Conservation (phyloP, 2,329 filamentous ascomycete genomes). For the Calonectria crousiana region DNA sequence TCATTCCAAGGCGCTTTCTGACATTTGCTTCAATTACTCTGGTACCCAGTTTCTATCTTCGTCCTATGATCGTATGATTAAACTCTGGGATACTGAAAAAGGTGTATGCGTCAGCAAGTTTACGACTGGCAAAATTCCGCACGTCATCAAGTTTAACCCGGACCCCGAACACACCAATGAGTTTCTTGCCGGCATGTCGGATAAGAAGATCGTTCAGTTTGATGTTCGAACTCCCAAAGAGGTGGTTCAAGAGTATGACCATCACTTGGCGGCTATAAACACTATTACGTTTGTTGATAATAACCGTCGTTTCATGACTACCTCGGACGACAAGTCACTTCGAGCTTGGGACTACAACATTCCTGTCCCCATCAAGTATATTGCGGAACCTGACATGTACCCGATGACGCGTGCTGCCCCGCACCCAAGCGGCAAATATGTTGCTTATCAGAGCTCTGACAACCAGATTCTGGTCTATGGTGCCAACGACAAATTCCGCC, state of each 20-base stretch:
- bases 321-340: slow-evolving; percentile 95
- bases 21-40: slow-evolving; percentile 85
- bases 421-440: slow-evolving; percentile 93
- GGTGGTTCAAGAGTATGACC: slow-evolving; percentile 96
- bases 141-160: slow-evolving; percentile 95
- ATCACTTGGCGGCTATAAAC: slow-evolving; percentile 97
- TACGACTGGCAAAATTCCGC: slow-evolving; percentile 93
- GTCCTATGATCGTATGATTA: slow-evolving; percentile 95
- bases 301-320: slow-evolving; percentile 95
- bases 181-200: slow-evolving; percentile 96
- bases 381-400: slow-evolving; percentile 98
- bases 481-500: slow-evolving; percentile 93
- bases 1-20: slow-evolving; percentile 90
- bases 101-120: slow-evolving; percentile 90
- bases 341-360: slow-evolving; percentile 99
- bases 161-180: slow-evolving; percentile 82
- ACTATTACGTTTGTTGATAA: slow-evolving; percentile 97
- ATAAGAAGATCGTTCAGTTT: slow-evolving; percentile 99
- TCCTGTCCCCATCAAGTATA: slow-evolving; percentile 97
- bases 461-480: slow-evolving; percentile 98
- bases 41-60: slow-evolving; percentile 91
- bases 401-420: slow-evolving; percentile 87
- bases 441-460: slow-evolving; percentile 92
- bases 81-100: slow-evolving; percentile 98
- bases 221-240: slow-evolving; percentile 83